Evolutionary conservation across 2,329 filamentous ascomycete genomes (phyloP).

Genomic region (Myriosclerotinia scirpicola): DNA sequence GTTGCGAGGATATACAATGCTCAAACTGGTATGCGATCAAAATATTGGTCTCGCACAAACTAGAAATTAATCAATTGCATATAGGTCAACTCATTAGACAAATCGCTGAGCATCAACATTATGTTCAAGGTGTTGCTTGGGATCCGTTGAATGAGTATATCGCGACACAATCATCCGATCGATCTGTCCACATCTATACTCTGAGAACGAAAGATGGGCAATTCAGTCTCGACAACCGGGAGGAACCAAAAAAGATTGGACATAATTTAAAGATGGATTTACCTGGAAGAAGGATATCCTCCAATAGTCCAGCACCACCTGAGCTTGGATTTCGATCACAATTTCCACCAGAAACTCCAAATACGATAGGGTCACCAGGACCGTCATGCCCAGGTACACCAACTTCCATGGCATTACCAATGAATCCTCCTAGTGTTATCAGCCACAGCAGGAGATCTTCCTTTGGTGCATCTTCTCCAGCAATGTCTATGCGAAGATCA

Average conservation of each 20-base stretch:
- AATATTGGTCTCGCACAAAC: neutral
- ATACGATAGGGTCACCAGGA: conserved; percentile 73
- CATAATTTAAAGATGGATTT: conserved; percentile 81
- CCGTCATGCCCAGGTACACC: conserved; percentile 94
- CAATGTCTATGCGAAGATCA: conserved; percentile 74
- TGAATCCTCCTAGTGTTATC: conserved; percentile 89
- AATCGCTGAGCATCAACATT: conserved; percentile 96
- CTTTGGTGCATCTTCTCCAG: conserved; percentile 67
- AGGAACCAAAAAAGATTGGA: conserved; percentile 71
- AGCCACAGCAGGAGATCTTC: conserved; percentile 94
- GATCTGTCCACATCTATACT: conserved; percentile 96
- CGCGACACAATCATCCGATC: conserved; percentile 95
- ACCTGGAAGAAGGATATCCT: conserved; percentile 86
- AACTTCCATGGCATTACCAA: conserved; percentile 82
- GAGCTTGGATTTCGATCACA: conserved; percentile 71
- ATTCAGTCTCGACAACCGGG: conserved; percentile 70
- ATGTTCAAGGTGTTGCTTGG: conserved; percentile 97
- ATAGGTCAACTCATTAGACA: conserved; percentile 72
- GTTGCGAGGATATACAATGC: conserved; percentile 96
- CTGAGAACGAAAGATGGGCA: conserved; percentile 95
- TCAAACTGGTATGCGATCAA: conserved; percentile 65
- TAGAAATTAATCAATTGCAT: conserved; percentile 27
- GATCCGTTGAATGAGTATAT: conserved; percentile 98
- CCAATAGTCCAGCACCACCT: conserved; percentile 86
- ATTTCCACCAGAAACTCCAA: conserved; percentile 55